Evolutionary conservation across 257 asterid genomes (phyloP), one percentile per base, ranked within the genome.

Genomic region (Parsonsia alboflavescens): DNA sequence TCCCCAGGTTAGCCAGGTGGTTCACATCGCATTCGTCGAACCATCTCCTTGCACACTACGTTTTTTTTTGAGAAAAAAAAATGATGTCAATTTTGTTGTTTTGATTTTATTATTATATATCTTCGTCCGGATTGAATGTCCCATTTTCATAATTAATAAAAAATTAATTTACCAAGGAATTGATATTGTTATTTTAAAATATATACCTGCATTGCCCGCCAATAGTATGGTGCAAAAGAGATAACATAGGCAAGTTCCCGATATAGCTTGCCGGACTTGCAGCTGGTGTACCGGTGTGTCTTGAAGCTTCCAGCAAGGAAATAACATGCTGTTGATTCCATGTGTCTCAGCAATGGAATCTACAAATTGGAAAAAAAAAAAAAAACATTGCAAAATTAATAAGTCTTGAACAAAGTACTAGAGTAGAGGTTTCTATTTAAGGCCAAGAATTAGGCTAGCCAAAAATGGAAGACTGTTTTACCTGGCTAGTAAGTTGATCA

Each of bases 401-500:
- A 15, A 19, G 17, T 16, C 3, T 16, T 5, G 46, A 41, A 45
- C n/a, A 79, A 3, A 5, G 5, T 33, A 17, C 39, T 33, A 11
- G 17, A 53, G 15, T 21, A 15, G 5, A 39, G 15, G 61, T 70
- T 58, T 61, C 15, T 67, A 50, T 2, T 50, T 50, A 50, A 26
- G 52, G 50, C 48, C 46, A 42, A 42, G 46, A 7, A 42, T 48
- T 33, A 30, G 24, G 15, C 6, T 5, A 19, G 36, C 45, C n/a
- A n/a, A 63, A 2, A n/a, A 7, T 6, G 71, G 19, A n/a, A 13
- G 39, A 33, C 39, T 33, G 42, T 41, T 62, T 66, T 86, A 94
- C 99, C 98, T 94, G 98, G 77, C 99, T 95, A 6, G 99, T 95
- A 1, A 95, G 89, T 76, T 95, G 99, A 82, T 95, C 98, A 53